Base-by-base conservation (phyloP, 768 basidiomycete species). In the Psilocybe cyanescens region DNA sequence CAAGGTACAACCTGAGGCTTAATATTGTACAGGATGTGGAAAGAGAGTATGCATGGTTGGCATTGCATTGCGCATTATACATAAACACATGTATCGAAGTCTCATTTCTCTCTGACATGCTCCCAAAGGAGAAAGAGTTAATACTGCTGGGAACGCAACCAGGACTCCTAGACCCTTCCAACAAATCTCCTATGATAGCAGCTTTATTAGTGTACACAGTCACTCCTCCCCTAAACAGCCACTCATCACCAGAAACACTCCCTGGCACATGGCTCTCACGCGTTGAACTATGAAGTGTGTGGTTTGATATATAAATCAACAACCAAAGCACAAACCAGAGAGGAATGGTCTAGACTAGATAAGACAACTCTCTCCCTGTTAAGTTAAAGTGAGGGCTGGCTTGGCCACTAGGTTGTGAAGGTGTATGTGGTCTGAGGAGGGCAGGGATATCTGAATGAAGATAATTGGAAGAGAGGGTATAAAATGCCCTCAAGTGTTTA, bases 41-140 rank as follows among this genome's bases (percentile, higher is more conserved):
- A n/a, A 65, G 74, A 31, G 46, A 66, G 1, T 76, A 78, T 64
- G 70, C 71, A 4, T 78, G 77, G 77, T 76, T 76, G 11, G 74
- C 75, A 7, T 74, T 74, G 1, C 77, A 78, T 61, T 76, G 75
- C 37, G 58, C 64, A 45, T 48, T 35, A 5, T 76, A 74, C 55
- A 49, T 78, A 19, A 19, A 58, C 45, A 48, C n/a, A 3, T 71
- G 60, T 28, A 67, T 65, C 50, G 50, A 64, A 16, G 55, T 7
- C 7, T 17, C 51, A 3, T 31, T 17, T 4, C 14, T 31, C 31
- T 12, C 37, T 8, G 2, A 11, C 19, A 9, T 35, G 28, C 44
- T 28, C 9, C 60, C 51, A 46, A 70, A 57, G 47, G 67, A 66
- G 60, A 69, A 61, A 49, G 17, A 39, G n/a, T 52, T 19, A 14